A percentile compares a stretch with the other conserved stretches of the same genome.
These are phyloP conservation scores for Phanerochaete sordida DNA, from an alignment of 768 basidiomycete genomes.

Conservation along the genomic window DNA sequence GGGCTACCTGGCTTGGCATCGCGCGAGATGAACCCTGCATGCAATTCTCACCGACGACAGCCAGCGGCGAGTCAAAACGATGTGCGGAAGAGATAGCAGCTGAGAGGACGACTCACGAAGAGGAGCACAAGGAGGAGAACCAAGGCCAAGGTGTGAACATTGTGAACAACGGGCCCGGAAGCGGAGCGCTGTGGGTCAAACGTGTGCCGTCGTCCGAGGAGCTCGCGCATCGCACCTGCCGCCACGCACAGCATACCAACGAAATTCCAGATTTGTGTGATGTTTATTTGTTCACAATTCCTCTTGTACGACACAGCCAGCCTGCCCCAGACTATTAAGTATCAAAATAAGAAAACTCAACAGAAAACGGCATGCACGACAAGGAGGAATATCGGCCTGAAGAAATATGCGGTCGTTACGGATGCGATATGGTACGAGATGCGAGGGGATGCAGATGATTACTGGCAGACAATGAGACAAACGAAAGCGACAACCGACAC, in stretches of 20 bases:
- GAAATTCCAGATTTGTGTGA: neutral
- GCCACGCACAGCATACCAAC: neutral
- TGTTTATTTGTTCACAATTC: conserved; percentile 2
- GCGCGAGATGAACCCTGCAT: too few relatives aligned
- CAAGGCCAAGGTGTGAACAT: too few relatives aligned
- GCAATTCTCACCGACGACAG: too few relatives aligned
- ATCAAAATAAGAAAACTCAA: neutral
- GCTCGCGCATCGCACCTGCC: neutral
- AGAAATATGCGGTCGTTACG: conserved; percentile 6
- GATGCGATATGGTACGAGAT: conserved; percentile 25
- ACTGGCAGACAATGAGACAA: conserved; percentile 15
- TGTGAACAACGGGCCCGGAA: neutral
- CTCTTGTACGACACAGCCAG: neutral
- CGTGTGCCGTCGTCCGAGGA: neutral
- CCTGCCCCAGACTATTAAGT: neutral
- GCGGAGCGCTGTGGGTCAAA: neutral
- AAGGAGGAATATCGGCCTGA: conserved; percentile 6
- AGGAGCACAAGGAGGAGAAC: too few relatives aligned
- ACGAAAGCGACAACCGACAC: conserved; percentile 12
- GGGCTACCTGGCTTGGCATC: neutral
- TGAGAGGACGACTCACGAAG: too few relatives aligned
- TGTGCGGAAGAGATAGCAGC: too few relatives aligned
- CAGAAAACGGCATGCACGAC: conserved; percentile 5
- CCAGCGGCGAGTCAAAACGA: too few relatives aligned
- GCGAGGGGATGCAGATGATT: conserved; percentile 19